Base-by-base conservation (phyloP, 768 basidiomycete species). In the Symmetrospora coprosmae region DNA sequence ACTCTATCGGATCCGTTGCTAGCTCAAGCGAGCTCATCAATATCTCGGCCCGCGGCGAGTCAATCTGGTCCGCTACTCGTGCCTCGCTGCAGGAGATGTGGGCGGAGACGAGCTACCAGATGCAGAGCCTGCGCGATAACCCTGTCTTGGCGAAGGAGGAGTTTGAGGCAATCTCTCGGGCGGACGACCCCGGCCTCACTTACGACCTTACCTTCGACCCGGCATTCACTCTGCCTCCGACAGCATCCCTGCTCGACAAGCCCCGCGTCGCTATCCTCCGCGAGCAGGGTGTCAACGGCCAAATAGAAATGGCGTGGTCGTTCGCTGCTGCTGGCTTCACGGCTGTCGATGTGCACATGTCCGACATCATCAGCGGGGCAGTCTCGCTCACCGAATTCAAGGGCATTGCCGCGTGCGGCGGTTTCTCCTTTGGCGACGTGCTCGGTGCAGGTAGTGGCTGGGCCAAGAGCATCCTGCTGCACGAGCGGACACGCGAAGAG, bases 341-440 rank as follows among this genome's bases (percentile, higher is more conserved):
- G 66, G 85, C 92, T 8, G 77, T 96, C 52, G 94, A 99, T 70
- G 87, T 97, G 4, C 94, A 99, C 74, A 97, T 97, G 92, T 86
- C 88, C 13, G 94, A 99, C 72, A 82, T 99, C 72, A 80, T 99
- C 64, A 76, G 78, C 35, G 87, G 87, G 38, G 68, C 68, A 23
- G 74, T 82, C 43, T 78, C 76, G 40, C 78, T 99, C 35, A 61
- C 69, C 11, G 74, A 75, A 58, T 97, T 94, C 79, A 79, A 81
- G 47, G 94, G 94, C 40, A 72, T 99, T 53, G 92, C 86, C 6
- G 92, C 92, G 2, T 97, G 92, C 68, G 94, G 94, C 56, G 94
- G 94, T 2, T 99, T 99, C 78, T 96, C 92, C 8, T 99, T 96
- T 69, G 92, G 92, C 37, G 92, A 99, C 72, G 92, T 96, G 14